Conservation (phyloP, 768 basidiomycete species). For the Tylopilus balloui region DNA sequence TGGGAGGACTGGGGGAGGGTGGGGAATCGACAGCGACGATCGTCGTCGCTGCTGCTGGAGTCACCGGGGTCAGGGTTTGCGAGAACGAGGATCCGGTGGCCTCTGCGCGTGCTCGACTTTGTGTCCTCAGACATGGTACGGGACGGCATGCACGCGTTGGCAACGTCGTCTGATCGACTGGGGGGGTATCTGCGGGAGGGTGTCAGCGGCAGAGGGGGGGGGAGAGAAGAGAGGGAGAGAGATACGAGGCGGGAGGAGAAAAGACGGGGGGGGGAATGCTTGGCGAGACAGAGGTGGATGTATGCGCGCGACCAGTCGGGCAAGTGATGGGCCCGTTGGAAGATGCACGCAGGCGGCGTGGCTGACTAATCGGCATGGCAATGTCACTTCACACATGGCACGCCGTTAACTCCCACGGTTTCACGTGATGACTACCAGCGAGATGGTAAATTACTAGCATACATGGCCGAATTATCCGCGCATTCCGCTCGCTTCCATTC, state of each 20-base stretch:
- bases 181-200: constrained; percentile 3
- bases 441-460: background rate
- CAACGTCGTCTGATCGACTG: constrained; percentile 24
- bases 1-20: constrained; percentile 23
- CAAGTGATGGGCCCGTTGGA: constrained; percentile 27
- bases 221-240: background rate
- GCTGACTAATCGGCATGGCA: constrained; percentile 30
- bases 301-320: constrained; percentile 28
- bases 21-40: constrained; percentile 19
- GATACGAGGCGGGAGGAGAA: background rate
- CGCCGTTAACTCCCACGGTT: background rate
- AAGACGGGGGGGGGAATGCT: constrained; percentile 7
- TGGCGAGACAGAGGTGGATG: constrained; percentile 22
- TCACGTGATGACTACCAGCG: constrained; percentile 8
- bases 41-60: constrained; percentile 38
- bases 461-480: constrained; percentile 15
- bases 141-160: constrained; percentile 30
- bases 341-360: constrained; percentile 19
- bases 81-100: constrained; percentile 49
- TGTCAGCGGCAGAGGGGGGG: background rate
- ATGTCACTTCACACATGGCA: constrained; percentile 13
- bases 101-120: constrained; percentile 34
- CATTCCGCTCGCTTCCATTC: constrained; percentile 20
- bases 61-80: constrained; percentile 58
- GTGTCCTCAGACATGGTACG: constrained; percentile 59